Evolutionary conservation across 768 basidiomycete species (phyloP), one percentile per base, ranked within the genome.

Genomic region (Ephemerocybe angulata): DNA sequence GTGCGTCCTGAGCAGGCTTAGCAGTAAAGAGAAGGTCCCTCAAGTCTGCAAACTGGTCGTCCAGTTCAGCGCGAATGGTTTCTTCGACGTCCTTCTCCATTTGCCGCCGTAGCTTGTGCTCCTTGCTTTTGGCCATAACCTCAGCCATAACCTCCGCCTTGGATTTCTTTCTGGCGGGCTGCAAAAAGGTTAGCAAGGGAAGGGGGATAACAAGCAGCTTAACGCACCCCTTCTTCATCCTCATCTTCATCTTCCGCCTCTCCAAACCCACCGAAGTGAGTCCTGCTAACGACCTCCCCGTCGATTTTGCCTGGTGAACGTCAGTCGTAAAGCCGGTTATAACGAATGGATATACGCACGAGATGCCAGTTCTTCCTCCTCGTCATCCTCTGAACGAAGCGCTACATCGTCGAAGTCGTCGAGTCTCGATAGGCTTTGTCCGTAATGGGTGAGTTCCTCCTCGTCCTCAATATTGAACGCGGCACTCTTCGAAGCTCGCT

Each of bases 141-240:
- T 99, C 97, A 0, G 90, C 84, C 97, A 99, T 98, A 57, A 98
- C 91, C 65, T 99, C 95, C 1, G 90, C 87, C 70, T 96, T 97
- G 3, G 87, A 84, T 72, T 91, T 96, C 71, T 96, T 97, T 56
- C 86, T 77, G 43, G 82, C 82, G 7, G 88, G 88, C 90, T 94
- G 56, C 13, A 38, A 24, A 56, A 46, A 38, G n/a, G 43, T 56
- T 13, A 50, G 44, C 50, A 42, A 19, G 47, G 54, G 17, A 41
- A 28, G 8, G 24, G 24, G 25, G n/a, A 22, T 30, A 27, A 7
- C 2, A 21, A 22, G 38, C 31, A 53, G 35, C 28, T 4, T 33
- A 29, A 33, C 8, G 41, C 55, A 25, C 59, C 70, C 75, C 67
- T 46, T 79, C 83, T 50, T 79, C 80, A n/a, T 75, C 73, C 2